A percentile compares a stretch with the other conserved stretches of the same genome.
phyloP scores from a whole-genome alignment of 2,329 filamentous ascomycete species.

The Coniochaeta sp. region DNA sequence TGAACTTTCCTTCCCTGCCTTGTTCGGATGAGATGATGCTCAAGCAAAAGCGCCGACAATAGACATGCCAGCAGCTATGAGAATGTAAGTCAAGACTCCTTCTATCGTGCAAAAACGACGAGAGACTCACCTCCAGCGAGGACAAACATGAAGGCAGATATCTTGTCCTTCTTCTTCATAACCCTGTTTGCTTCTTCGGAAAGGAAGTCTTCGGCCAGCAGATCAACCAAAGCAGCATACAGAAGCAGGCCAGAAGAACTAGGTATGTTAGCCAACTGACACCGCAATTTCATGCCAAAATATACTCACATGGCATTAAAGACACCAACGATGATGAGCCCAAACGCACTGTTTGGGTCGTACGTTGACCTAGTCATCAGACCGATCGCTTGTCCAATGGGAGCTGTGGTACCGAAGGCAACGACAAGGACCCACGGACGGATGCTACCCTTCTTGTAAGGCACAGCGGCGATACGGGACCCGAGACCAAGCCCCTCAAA shows the following conservation, averaged over 20 bases:
- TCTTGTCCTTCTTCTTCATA: constrained; percentile 46
- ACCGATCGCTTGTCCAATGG: constrained; percentile 59
- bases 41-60: constrained; percentile 26
- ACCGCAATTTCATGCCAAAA: background rate
- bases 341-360: constrained; percentile 56
- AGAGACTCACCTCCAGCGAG: constrained; percentile 38
- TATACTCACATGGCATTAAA: constrained; percentile 57
- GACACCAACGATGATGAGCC: constrained; percentile 55
- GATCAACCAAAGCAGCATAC: constrained; percentile 56
- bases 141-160: constrained; percentile 42
- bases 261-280: background rate
- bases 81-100: constrained; percentile 2
- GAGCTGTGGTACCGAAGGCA: constrained; percentile 57
- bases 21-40: background rate
- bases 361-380: constrained; percentile 49
- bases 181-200: constrained; percentile 45
- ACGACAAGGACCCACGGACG: constrained; percentile 55
- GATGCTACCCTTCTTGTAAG: constrained; percentile 47
- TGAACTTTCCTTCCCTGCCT: background rate
- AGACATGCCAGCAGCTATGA: constrained; percentile 22
- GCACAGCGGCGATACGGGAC: constrained; percentile 61
- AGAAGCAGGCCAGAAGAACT: constrained; percentile 54
- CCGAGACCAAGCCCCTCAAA: constrained; percentile 65
- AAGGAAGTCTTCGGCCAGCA: constrained; percentile 59
- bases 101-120: background rate